These are phyloP conservation scores for Alternaria sp. DNA, from an alignment of 2,329 filamentous ascomycete species.

Conservation along the genomic window DNA sequence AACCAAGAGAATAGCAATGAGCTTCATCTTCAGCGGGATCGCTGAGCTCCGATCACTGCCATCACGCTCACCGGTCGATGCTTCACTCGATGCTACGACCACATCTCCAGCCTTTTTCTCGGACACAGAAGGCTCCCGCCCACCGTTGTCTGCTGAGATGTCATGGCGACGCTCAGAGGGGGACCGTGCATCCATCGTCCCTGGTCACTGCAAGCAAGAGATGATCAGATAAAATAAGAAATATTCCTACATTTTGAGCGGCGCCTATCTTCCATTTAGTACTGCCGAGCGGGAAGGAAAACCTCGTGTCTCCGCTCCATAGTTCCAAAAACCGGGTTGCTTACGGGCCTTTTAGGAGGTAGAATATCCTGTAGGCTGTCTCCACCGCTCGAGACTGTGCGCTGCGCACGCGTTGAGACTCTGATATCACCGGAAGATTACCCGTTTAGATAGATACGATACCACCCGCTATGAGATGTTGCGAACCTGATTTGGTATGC, in stretches of 20 bases:
- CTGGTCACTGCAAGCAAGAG: not conserved
- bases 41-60: conserved; percentile 5
- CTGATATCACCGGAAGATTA: not conserved
- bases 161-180: not conserved
- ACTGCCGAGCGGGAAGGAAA: conserved; percentile 1
- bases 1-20: conserved; percentile 60
- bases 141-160: not conserved
- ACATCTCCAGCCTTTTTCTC: conserved; percentile 7
- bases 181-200: not conserved
- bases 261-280: not conserved
- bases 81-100: conserved; percentile 15
- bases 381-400: conserved; percentile 2
- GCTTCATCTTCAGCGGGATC: conserved; percentile 34
- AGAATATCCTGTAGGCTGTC: not conserved
- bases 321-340: not conserved
- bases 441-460: not conserved
- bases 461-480: not conserved
- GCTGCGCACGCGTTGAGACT: not conserved
- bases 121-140: not conserved
- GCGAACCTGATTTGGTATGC: not conserved
- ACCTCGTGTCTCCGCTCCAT: not conserved
- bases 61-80: conserved; percentile 1
- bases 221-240: conserved; percentile 8
- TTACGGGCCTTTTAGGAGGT: not conserved
- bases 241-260: not conserved